phyloP scores from a whole-genome alignment of 129 eudicot genomes.

The Daucus carota region DNA sequence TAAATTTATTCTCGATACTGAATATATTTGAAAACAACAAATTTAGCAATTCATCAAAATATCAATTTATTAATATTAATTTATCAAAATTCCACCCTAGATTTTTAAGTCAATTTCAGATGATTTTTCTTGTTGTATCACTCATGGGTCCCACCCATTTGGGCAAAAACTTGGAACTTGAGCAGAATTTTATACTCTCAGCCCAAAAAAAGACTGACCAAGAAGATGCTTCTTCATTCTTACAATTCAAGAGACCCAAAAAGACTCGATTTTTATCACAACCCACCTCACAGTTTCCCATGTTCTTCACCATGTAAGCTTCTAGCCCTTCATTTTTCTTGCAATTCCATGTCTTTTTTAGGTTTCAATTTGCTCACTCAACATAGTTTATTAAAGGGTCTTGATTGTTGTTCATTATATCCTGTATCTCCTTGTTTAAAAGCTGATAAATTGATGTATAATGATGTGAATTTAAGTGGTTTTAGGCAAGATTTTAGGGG shows the following conservation, averaged over 20 bases:
- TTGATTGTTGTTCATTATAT: background rate
- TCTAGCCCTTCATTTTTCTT: conserved; percentile 35
- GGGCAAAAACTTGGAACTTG: background rate
- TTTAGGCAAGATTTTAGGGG: conserved; percentile 9
- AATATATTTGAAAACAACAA: no score
- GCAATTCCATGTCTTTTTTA: conserved; percentile 32
- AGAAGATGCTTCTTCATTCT: conserved; percentile 24
- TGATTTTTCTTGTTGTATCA: background rate
- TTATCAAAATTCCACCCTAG: no score
- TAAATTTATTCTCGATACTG: no score
- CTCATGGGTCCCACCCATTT: background rate
- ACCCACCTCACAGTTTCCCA: conserved; percentile 7
- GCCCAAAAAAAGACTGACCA: background rate
- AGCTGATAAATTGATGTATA: background rate
- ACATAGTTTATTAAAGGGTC: conserved; percentile 17
- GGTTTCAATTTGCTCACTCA: conserved; percentile 24
- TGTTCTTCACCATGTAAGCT: conserved; percentile 55
- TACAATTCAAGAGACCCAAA: conserved; percentile 29
- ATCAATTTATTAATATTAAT: no score
- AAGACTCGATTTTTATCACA: conserved; percentile 24
- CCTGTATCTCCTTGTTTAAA: conserved; percentile 5
- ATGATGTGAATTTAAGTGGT: background rate
- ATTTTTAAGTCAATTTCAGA: no score
- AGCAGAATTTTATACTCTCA: background rate
- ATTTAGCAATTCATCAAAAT: no score